A percentile compares a stretch with the other conserved stretches of the same genome.
phyloP scores from a whole-genome alignment of 2,329 filamentous ascomycete genomes.

The Aspergillus fructus region DNA sequence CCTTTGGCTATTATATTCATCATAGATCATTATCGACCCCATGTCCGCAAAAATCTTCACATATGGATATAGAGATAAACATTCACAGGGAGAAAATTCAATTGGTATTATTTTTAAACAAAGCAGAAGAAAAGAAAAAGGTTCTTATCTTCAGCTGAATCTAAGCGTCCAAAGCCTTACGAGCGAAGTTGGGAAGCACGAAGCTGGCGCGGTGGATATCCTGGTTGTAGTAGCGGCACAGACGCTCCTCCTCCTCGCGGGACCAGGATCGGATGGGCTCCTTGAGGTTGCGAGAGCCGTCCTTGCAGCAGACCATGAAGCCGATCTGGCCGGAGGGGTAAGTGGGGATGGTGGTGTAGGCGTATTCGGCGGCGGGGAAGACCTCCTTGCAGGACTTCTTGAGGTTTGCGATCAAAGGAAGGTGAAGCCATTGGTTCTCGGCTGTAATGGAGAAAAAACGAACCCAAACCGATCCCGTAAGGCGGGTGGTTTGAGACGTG shows the following conservation, averaged over 20 bases:
- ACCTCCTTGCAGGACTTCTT: constrained; percentile 97
- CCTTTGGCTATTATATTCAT: constrained; percentile 14
- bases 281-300: constrained; percentile 76
- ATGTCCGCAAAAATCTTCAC: background rate
- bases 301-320: constrained; percentile 99
- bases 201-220: constrained; percentile 96
- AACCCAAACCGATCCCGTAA: constrained; percentile 32
- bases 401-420: constrained; percentile 87
- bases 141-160: constrained; percentile 8
- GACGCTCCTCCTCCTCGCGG: constrained; percentile 83
- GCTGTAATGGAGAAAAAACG: constrained; percentile 54
- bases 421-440: constrained; percentile 99
- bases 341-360: constrained; percentile 96
- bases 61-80: background rate
- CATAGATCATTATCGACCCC: constrained; percentile 20
- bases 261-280: constrained; percentile 80
- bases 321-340: constrained; percentile 99
- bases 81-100: background rate
- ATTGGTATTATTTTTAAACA: constrained; percentile 23
- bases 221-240: constrained; percentile 96
- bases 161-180: constrained; percentile 59
- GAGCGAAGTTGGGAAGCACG: constrained; percentile 88
- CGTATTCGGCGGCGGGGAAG: constrained; percentile 97
- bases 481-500: constrained; percentile 32
- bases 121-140: constrained; percentile 13